Evolutionary conservation across 805 yeast genomes (phyloP).

Genomic region (Candida chauliodis): DNA sequence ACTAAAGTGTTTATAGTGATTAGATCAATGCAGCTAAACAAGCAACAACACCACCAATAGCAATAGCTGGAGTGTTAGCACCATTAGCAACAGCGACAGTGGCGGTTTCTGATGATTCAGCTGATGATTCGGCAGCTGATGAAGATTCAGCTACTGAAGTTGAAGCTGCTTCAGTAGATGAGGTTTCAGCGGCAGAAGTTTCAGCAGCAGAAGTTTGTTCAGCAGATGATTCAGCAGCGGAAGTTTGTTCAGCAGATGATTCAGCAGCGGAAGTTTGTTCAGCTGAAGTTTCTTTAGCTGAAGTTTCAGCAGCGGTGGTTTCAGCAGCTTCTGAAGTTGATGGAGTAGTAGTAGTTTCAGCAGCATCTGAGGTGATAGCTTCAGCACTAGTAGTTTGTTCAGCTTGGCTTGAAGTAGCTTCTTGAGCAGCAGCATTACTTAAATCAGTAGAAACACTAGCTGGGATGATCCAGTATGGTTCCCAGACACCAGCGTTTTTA

Average conservation of each 20-base stretch:
- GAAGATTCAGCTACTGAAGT: neutral
- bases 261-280: constrained; percentile 1
- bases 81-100: constrained; percentile 2
- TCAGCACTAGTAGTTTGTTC: neutral
- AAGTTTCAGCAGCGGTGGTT: neutral
- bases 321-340: neutral
- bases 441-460: constrained; percentile 19
- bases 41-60: constrained; percentile 9
- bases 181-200: constrained; percentile 89
- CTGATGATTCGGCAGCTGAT: neutral
- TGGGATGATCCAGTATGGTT: constrained; percentile 31
- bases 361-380: constrained; percentile 1
- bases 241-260: constrained; percentile 2
- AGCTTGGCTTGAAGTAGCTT: constrained; percentile 1
- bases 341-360: constrained; percentile 24
- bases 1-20: too few species aligned
- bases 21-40: constrained; percentile 9
- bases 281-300: neutral
- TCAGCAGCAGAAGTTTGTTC: constrained; percentile 34
- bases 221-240: constrained; percentile 1
- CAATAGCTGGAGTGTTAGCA: constrained; percentile 8
- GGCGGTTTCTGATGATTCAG: neutral
- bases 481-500: constrained; percentile 30
- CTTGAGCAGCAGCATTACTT: constrained; percentile 21
- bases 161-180: constrained; percentile 67